Conservation (phyloP, 2,329 filamentous ascomycete genomes). For the Diatrype stigma region DNA sequence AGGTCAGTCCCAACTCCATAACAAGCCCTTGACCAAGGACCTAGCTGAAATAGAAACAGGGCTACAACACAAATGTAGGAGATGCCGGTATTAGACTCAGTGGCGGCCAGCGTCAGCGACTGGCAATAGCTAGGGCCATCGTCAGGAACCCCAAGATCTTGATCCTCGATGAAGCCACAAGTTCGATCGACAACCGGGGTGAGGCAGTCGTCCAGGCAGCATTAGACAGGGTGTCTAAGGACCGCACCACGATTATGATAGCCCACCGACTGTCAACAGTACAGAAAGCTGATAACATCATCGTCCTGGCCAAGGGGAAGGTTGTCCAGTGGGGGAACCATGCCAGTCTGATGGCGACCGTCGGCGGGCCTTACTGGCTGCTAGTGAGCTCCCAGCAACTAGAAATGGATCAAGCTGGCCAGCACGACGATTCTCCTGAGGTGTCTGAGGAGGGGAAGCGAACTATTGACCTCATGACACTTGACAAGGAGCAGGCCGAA, state of each 20-base stretch:
- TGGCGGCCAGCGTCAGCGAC: constrained; percentile 63
- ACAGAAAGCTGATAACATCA: constrained; percentile 37
- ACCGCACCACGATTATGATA: constrained; percentile 62
- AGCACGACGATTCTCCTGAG: constrained; percentile 28
- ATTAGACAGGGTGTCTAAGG: constrained; percentile 50
- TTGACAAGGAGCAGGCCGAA: constrained; percentile 36
- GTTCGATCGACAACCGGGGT: constrained; percentile 43
- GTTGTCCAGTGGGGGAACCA: constrained; percentile 74
- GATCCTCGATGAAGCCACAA: constrained; percentile 65
- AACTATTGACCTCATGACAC: constrained; percentile 35
- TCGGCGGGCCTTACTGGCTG: constrained; percentile 60
- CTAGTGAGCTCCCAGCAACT: constrained; percentile 62
- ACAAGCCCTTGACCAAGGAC: constrained; percentile 1
- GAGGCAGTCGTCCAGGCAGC: constrained; percentile 52
- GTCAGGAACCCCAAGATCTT: constrained; percentile 61
- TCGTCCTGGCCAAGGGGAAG: constrained; percentile 50
- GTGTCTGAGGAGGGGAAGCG: constrained; percentile 28
- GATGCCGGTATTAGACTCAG: constrained; percentile 62
- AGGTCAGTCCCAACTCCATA: constrained; percentile 17
- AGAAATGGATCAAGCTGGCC: constrained; percentile 41
- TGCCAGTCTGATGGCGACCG: constrained; percentile 58
- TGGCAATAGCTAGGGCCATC: constrained; percentile 64
- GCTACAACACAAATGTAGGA: constrained; percentile 60
- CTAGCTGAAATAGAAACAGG: constrained; percentile 24
- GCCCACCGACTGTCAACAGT: constrained; percentile 58